Evolutionary conservation across 768 basidiomycete species (phyloP).

Genomic region (Tricholoma flavovirens): DNA sequence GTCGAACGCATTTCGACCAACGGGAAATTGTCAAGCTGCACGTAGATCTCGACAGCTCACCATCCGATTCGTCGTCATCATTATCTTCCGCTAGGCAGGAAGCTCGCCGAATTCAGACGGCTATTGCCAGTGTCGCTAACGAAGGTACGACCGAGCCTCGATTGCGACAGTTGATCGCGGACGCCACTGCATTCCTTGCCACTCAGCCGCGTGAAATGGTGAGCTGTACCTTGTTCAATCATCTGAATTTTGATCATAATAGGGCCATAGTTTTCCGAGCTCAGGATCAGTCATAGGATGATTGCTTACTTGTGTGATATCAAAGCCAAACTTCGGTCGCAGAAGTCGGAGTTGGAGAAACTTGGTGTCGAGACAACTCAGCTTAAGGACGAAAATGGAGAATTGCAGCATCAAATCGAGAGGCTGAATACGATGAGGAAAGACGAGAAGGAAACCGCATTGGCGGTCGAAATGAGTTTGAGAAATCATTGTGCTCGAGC

Average conservation of each 20-base stretch:
- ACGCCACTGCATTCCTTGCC: slow-evolving; percentile 43
- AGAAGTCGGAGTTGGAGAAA: slow-evolving; percentile 27
- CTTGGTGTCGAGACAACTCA: slow-evolving; percentile 30
- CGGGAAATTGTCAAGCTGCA: slow-evolving; percentile 50
- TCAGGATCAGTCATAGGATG: slow-evolving; percentile 44
- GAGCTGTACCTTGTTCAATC: slow-evolving; percentile 10
- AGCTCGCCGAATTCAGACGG: slow-evolving; percentile 47
- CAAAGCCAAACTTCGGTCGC: slow-evolving; percentile 32
- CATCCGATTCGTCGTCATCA: slow-evolving; percentile 5
- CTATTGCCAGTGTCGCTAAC: slow-evolving; percentile 48
- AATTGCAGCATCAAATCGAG: slow-evolving; percentile 32
- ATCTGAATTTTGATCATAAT: slow-evolving; percentile 2
- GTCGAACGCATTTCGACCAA: slow-evolving; percentile 47
- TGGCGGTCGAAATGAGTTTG: slow-evolving; percentile 47
- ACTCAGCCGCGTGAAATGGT: slow-evolving; percentile 44
- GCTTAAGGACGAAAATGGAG: slow-evolving; percentile 29
- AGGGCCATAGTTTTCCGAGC: slow-evolving; percentile 39
- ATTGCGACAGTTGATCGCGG: slow-evolving; percentile 45
- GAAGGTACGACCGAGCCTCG: slow-evolving; percentile 48
- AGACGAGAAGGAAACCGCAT: slow-evolving; percentile 47
- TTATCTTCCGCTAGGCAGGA: slow-evolving; percentile 33
- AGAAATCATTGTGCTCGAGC: slow-evolving; percentile 46
- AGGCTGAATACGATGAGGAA: slow-evolving; percentile 34
- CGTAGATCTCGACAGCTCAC: slow-evolving; percentile 44
- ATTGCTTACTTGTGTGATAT: slow-evolving; percentile 46